These are phyloP conservation scores for Lentinula sp. DNA, from an alignment of 768 basidiomycete species.

Conservation along the genomic window DNA sequence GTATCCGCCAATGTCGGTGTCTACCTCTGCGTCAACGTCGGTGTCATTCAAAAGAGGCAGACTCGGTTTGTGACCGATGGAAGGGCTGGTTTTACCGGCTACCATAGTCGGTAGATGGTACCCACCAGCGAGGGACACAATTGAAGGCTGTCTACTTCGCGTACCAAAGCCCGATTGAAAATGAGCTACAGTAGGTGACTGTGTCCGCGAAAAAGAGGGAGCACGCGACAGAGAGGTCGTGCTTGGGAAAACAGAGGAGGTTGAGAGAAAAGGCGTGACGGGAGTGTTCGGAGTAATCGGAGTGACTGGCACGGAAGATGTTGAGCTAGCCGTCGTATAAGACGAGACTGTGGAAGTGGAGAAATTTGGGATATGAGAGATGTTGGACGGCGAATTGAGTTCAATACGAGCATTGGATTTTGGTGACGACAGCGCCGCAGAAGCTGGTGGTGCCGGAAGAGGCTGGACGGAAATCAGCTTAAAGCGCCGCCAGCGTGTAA, in stretches of 20 bases:
- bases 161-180: not conserved
- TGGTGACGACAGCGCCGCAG: not conserved
- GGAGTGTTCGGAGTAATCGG: constrained; percentile 1
- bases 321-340: not conserved
- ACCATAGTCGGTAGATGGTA: constrained; percentile 4
- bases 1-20: not conserved
- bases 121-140: constrained; percentile 2
- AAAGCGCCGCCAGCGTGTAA: not conserved
- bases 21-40: not conserved
- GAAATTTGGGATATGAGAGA: not conserved
- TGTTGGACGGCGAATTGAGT: not conserved
- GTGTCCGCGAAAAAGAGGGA: not conserved
- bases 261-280: not conserved
- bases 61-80: not conserved
- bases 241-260: not conserved
- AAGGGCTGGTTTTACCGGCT: not conserved
- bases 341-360: constrained; percentile 1
- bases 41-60: not conserved
- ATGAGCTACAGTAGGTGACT: not conserved
- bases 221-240: not conserved
- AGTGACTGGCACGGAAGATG: constrained; percentile 1
- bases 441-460: constrained; percentile 2
- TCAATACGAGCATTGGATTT: not conserved
- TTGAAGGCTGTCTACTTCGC: constrained; percentile 3
- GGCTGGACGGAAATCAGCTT: not conserved